Evolutionary conservation across 1,284 basidiomycete species (phyloP).

Genomic region (Sporisorium exsertum): DNA sequence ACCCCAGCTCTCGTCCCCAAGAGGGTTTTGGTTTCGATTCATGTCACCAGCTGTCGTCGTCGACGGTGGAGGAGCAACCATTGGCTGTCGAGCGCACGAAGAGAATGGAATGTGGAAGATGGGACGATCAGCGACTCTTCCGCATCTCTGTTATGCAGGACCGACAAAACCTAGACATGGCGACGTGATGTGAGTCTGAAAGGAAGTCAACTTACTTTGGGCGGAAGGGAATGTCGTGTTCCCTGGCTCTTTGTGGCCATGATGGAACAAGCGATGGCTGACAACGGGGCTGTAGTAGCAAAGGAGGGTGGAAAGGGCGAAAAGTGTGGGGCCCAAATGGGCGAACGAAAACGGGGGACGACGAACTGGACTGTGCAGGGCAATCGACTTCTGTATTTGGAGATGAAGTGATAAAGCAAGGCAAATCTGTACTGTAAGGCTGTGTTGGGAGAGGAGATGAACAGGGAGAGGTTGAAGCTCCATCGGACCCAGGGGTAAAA

Average conservation of each 20-base stretch:
- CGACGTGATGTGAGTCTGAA: not conserved
- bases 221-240: slow-evolving; percentile 43
- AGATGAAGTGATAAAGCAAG: slow-evolving; percentile 16
- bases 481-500: slow-evolving; percentile 21
- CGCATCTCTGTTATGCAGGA: too few species aligned
- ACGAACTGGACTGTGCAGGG: slow-evolving; percentile 7
- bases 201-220: slow-evolving; percentile 34
- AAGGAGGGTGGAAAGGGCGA: not conserved
- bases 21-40: slow-evolving; percentile 2
- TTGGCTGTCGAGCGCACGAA: slow-evolving; percentile 10
- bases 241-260: slow-evolving; percentile 39
- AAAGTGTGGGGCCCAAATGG: slow-evolving; percentile 10
- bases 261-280: slow-evolving; percentile 6
- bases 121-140: not conserved
- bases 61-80: slow-evolving; percentile 11
- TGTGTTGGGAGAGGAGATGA: slow-evolving; percentile 16
- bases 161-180: not conserved
- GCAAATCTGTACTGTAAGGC: slow-evolving; percentile 6
- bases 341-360: slow-evolving; percentile 16
- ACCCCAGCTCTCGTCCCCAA: slow-evolving; percentile 13
- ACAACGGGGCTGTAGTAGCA: slow-evolving; percentile 14
- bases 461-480: slow-evolving; percentile 14
- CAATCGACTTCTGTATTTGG: slow-evolving; percentile 7
- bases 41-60: slow-evolving; percentile 11
- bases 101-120: not conserved